These are phyloP conservation scores for Fomitopsis pulvina DNA, from an alignment of 768 basidiomycete genomes.

Conservation along the genomic window DNA sequence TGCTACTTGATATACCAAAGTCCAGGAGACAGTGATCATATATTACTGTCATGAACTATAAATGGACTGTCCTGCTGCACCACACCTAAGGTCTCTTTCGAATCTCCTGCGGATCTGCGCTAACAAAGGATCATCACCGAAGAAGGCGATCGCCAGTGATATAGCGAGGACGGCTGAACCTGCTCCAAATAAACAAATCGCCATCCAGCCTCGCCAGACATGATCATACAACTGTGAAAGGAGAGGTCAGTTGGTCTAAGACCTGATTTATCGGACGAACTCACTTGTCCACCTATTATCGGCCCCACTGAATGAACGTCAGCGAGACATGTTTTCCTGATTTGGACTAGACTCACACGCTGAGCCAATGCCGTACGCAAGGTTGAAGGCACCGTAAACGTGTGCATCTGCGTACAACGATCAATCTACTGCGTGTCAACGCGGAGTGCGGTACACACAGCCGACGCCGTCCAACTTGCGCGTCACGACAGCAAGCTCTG, in stretches of 20 bases:
- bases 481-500: conserved; percentile 61
- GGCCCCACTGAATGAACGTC: conserved; percentile 48
- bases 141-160: conserved; percentile 36
- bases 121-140: conserved; percentile 31
- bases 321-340: neutral
- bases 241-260: neutral
- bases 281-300: conserved; percentile 59
- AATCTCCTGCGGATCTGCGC: neutral
- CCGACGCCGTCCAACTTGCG: conserved; percentile 56
- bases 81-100: neutral
- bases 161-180: conserved; percentile 34
- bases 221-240: conserved; percentile 51
- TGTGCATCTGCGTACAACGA: conserved; percentile 49
- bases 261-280: conserved; percentile 7
- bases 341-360: conserved; percentile 34
- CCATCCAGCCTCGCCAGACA: conserved; percentile 51
- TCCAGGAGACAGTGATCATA: too few relatives aligned
- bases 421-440: neutral
- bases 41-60: neutral
- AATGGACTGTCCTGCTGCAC: neutral
- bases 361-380: conserved; percentile 62
- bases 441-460: conserved; percentile 36
- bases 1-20: too few relatives aligned
- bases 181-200: conserved; percentile 42
- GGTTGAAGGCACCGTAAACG: conserved; percentile 68